Conservation (phyloP, 371 early-diverging fungal genomes). For the Coelomomyces lativittatus region DNA sequence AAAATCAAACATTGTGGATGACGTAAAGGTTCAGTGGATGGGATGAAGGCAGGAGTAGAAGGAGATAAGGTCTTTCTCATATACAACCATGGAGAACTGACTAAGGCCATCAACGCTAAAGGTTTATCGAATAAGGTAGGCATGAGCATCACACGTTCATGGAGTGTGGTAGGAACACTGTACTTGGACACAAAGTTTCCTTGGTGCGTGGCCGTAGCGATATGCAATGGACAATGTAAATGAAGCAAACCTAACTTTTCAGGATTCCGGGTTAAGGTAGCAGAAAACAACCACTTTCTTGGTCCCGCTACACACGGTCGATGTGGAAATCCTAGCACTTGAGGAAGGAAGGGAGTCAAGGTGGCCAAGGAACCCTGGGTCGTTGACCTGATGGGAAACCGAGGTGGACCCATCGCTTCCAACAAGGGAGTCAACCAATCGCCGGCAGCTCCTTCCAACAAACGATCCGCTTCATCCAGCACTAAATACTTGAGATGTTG, state of each 20-base stretch:
- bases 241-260: slow-evolving; percentile 69
- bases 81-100: no score
- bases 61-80: no score
- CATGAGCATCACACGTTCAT: neutral
- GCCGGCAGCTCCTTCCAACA: slow-evolving; percentile 70
- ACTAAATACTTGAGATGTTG: slow-evolving; percentile 69
- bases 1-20: no score
- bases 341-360: neutral
- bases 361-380: neutral
- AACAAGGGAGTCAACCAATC: slow-evolving; percentile 80
- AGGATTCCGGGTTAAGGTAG: slow-evolving; percentile 79
- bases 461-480: slow-evolving; percentile 91
- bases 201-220: neutral
- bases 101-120: no score
- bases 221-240: slow-evolving; percentile 16
- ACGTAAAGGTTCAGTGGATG: no score
- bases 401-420: slow-evolving; percentile 36
- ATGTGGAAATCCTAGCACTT: neutral
- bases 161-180: neutral
- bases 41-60: no score
- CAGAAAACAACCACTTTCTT: slow-evolving; percentile 75
- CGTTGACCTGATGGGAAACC: neutral
- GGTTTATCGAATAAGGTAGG: no score
- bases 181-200: neutral
- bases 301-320: neutral